Percentiles rank a stretch among this genome's conserved stretches.
phyloP scores from a whole-genome alignment of 202 grass and related monocot genomes.

The Carex arenaria region DNA sequence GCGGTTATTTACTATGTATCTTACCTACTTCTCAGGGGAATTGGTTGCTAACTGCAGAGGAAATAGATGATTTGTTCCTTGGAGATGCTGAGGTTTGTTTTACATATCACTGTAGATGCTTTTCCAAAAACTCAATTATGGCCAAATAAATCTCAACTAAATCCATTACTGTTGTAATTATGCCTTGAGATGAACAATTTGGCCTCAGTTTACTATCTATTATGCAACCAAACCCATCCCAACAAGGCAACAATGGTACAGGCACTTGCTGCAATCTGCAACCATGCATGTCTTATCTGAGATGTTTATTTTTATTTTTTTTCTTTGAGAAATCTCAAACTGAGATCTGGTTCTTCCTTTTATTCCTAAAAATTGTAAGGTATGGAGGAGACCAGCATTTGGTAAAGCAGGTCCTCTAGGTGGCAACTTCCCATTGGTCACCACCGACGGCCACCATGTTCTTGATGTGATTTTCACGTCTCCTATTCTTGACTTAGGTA shows the following conservation, averaged over 20 bases:
- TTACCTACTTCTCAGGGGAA: conserved; percentile 40
- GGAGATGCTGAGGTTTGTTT: conserved; percentile 70
- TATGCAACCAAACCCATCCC: not conserved
- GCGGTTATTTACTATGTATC: not conserved
- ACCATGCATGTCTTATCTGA: not conserved
- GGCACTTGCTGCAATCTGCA: no score
- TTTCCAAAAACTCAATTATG: not conserved
- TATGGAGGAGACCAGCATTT: conserved; percentile 82
- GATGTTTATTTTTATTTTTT: not conserved
- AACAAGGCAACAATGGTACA: not conserved
- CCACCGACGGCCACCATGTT: conserved; percentile 64
- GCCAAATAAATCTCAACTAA: not conserved
- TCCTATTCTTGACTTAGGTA: conserved; percentile 67
- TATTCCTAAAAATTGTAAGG: conserved; percentile 28
- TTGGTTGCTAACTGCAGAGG: conserved; percentile 80
- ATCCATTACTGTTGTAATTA: not conserved
- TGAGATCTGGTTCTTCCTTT: not conserved
- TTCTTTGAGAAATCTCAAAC: not conserved
- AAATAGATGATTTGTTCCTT: conserved; percentile 85
- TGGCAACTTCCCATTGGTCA: conserved; percentile 73
- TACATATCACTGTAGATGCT: not conserved
- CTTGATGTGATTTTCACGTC: conserved; percentile 93
- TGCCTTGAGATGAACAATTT: not conserved
- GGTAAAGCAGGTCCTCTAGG: conserved; percentile 64
- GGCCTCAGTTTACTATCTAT: not conserved